phyloP scores from a whole-genome alignment of 1,139 yeast genomes.

The Insectozyma bohioensis region DNA sequence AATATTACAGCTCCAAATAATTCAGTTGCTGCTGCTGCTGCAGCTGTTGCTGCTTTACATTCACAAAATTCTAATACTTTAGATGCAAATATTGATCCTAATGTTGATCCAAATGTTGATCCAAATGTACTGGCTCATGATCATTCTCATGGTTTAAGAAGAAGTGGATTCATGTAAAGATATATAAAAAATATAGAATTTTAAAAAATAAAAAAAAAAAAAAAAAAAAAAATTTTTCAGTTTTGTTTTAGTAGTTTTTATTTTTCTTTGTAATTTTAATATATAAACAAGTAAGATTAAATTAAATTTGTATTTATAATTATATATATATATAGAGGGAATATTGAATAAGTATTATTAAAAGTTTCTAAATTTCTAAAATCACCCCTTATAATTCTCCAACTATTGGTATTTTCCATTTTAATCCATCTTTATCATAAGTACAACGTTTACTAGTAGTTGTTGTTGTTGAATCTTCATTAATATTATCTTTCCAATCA shows the following conservation, averaged over 20 bases:
- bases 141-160: conserved; percentile 30
- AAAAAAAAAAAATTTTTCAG: too few relatives aligned
- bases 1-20: conserved; percentile 24
- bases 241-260: too few relatives aligned
- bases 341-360: too few relatives aligned
- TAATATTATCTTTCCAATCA: conserved; percentile 26
- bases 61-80: conserved; percentile 14
- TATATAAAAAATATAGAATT: neutral
- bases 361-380: too few relatives aligned
- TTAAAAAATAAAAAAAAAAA: too few relatives aligned
- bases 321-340: too few relatives aligned
- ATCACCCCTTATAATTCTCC: conserved; percentile 41
- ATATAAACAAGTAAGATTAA: too few relatives aligned
- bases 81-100: conserved; percentile 39
- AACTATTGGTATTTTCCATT: conserved; percentile 53
- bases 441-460: conserved; percentile 21
- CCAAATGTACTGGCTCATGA: conserved; percentile 47
- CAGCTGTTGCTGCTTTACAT: conserved; percentile 27
- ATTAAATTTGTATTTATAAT: too few relatives aligned
- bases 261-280: too few relatives aligned
- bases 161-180: conserved; percentile 7
- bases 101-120: conserved; percentile 47
- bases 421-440: conserved; percentile 44
- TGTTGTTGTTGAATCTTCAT: neutral
- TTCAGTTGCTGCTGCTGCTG: conserved; percentile 26